These are phyloP conservation scores for Trifolium subterraneum DNA, from an alignment of 306 rosid genomes.

Conservation along the genomic window DNA sequence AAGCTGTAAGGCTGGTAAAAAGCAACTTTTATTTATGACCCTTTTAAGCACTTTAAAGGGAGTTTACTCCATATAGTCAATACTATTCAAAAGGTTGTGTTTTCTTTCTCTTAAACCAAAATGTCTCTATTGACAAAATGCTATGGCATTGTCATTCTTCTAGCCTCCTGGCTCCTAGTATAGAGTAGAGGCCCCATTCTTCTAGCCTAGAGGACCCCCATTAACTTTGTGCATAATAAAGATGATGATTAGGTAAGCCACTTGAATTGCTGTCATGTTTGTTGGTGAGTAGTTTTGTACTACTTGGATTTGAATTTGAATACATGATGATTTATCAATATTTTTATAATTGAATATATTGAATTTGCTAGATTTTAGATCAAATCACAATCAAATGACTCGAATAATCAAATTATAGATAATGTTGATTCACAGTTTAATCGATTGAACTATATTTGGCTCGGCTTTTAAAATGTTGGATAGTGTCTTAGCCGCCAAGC, in stretches of 20 bases:
- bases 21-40: constrained; percentile 28
- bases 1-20: constrained; percentile 30
- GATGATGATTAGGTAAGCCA: neutral
- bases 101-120: constrained; percentile 34
- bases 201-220: constrained; percentile 18
- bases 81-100: constrained; percentile 12
- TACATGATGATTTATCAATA: too few species aligned
- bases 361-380: too few species aligned
- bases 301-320: neutral
- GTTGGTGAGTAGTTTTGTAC: too few species aligned
- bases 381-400: too few species aligned
- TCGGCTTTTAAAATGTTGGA: too few species aligned
- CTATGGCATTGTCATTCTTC: constrained; percentile 22
- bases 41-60: constrained; percentile 33
- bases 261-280: neutral
- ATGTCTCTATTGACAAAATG: constrained; percentile 5
- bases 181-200: constrained; percentile 17
- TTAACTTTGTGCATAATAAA: constrained; percentile 24
- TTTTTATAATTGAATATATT: too few species aligned
- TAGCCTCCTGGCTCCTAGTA: neutral
- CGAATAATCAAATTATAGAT: neutral
- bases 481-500: too few species aligned
- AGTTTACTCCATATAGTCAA: neutral
- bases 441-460: neutral
- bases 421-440: neutral